Evolutionary conservation across 805 yeast species (phyloP).

Genomic region (Lipomyces kockii): DNA sequence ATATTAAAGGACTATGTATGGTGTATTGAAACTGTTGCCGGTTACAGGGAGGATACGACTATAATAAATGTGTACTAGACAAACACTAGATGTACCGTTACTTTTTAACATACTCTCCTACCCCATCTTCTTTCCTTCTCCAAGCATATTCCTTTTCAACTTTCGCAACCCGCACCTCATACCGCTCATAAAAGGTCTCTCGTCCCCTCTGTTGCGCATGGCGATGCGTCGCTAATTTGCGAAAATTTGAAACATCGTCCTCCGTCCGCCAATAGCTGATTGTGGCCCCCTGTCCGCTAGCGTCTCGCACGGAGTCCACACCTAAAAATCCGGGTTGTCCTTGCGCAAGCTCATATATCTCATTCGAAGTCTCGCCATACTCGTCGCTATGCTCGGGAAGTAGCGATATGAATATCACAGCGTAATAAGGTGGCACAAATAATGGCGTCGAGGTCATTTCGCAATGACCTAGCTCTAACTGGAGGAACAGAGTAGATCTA

Average conservation of each 20-base stretch:
- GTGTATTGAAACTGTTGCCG: neutral
- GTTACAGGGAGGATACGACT: neutral
- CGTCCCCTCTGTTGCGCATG: conserved; percentile 13
- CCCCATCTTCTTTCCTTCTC: neutral
- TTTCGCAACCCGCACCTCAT: conserved; percentile 4
- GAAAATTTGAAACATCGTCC: conserved; percentile 6
- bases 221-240: neutral
- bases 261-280: conserved; percentile 19
- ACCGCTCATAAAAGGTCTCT: conserved; percentile 7
- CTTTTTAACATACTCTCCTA: neutral
- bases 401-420: conserved; percentile 15
- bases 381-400: neutral
- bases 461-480: no score
- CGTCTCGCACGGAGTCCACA: conserved; percentile 11
- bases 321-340: conserved; percentile 13
- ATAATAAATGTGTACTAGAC: neutral
- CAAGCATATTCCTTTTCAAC: conserved; percentile 11
- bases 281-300: conserved; percentile 8
- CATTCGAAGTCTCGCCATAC: conserved; percentile 6
- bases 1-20: neutral
- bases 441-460: neutral
- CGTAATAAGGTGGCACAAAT: conserved; percentile 10
- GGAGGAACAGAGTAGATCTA: no score
- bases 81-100: neutral
- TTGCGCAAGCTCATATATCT: conserved; percentile 11